These are phyloP conservation scores for Plasmodium adleri DNA, from an alignment of 169 alveolate genomes.

Conservation along the genomic window DNA sequence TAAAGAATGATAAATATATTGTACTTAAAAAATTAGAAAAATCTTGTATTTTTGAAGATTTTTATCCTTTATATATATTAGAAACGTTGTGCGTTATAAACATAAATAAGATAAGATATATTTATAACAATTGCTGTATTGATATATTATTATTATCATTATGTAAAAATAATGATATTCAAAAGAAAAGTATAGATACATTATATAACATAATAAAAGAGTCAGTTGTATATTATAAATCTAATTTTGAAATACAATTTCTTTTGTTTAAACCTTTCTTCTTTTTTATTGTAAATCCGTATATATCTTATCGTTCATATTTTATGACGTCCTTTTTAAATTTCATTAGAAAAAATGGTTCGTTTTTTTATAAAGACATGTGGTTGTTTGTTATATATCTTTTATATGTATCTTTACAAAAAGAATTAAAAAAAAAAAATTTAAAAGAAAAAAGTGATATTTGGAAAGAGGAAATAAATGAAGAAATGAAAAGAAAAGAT, in stretches of 20 bases:
- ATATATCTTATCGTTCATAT: conserved; percentile 50
- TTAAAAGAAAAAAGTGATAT: neutral
- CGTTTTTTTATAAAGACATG: conserved; percentile 53
- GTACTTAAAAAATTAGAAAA: conserved; percentile 61
- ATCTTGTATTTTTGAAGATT: conserved; percentile 73
- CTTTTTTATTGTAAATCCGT: conserved; percentile 64
- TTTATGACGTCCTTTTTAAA: conserved; percentile 53
- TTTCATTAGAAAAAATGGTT: conserved; percentile 64
- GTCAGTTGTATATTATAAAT: conserved; percentile 39
- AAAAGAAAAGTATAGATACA: conserved; percentile 63
- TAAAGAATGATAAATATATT: conserved; percentile 28
- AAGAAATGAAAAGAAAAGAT: neutral
- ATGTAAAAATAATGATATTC: conserved; percentile 73
- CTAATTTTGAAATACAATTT: conserved; percentile 61
- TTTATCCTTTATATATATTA: conserved; percentile 72
- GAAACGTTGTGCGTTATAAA: conserved; percentile 71
- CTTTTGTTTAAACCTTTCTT: conserved; percentile 63
- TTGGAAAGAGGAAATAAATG: neutral
- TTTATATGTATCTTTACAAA: conserved; percentile 50
- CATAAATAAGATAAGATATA: conserved; percentile 36
- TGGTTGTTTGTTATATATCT: conserved; percentile 72
- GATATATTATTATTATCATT: conserved; percentile 48
- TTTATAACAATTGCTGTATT: conserved; percentile 69
- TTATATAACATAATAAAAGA: conserved; percentile 70
- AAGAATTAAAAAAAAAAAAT: conserved; percentile 47